phyloP scores from a whole-genome alignment of 2,329 filamentous ascomycete species.

The Botrytis squamosa region DNA sequence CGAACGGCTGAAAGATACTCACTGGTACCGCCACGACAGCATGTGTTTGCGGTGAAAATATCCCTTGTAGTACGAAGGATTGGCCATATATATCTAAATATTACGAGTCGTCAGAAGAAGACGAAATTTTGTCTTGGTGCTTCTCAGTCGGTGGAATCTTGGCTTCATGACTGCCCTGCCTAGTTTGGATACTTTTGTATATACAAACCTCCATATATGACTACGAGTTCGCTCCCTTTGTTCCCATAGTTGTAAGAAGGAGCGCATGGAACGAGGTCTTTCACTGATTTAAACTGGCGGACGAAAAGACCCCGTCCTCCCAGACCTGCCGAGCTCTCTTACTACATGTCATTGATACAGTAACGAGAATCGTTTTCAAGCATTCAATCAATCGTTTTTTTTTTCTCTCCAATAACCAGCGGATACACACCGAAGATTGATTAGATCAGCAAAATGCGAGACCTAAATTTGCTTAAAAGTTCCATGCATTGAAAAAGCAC shows the following conservation, averaged over 20 bases:
- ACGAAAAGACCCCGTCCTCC: not conserved
- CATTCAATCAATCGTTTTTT: too few relatives aligned
- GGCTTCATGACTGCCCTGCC: not conserved
- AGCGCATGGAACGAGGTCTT: not conserved
- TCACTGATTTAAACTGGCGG: fast-evolving
- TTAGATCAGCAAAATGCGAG: not conserved
- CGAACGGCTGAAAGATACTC: not conserved
- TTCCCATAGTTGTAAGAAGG: not conserved
- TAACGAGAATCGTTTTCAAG: not conserved
- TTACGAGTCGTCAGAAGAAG: not conserved
- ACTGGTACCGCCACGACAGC: not conserved
- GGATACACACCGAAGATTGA: not conserved
- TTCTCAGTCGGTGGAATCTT: not conserved
- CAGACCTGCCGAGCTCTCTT: not conserved
- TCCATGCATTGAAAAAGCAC: not conserved
- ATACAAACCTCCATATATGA: not conserved
- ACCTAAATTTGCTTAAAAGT: fast-evolving
- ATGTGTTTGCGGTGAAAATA: not conserved
- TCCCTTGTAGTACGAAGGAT: fast-evolving
- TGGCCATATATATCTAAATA: not conserved
- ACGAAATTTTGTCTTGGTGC: not conserved
- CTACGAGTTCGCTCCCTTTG: not conserved
- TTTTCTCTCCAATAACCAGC: too few relatives aligned
- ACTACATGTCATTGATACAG: not conserved
- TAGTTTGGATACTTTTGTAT: not conserved